phyloP scores from a whole-genome alignment of 2,329 filamentous ascomycete species.

The Venturia oleaginea region DNA sequence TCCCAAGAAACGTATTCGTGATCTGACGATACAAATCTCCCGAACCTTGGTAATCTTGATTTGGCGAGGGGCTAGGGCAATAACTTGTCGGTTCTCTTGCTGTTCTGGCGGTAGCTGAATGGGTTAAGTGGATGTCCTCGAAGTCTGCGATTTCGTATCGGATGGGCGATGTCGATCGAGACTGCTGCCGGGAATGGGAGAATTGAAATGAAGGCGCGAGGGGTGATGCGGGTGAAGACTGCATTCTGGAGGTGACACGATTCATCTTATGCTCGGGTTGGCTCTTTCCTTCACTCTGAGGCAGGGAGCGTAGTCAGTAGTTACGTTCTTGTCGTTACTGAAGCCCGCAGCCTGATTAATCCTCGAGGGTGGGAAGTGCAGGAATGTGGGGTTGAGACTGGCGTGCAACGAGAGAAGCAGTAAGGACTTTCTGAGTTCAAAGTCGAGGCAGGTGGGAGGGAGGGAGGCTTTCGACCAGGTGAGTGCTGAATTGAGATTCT shows the following conservation, averaged over 20 bases:
- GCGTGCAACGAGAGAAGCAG: neutral
- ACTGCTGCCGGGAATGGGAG: conserved; percentile 2
- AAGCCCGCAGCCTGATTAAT: neutral
- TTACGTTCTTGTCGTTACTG: neutral
- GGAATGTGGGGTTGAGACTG: neutral
- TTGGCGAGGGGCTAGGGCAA: neutral
- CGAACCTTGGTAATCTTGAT: neutral
- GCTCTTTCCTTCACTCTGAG: neutral
- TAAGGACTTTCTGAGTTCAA: no score
- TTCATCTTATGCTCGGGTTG: neutral
- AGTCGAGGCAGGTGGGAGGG: neutral
- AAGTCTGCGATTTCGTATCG: conserved; percentile 3
- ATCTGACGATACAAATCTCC: neutral
- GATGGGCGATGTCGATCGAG: neutral
- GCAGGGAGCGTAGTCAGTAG: neutral
- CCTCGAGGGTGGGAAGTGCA: neutral
- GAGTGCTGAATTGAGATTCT: neutral
- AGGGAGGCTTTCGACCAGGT: neutral
- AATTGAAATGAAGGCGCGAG: neutral
- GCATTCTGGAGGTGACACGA: neutral
- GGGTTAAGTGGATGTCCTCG: neutral
- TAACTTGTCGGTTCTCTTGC: neutral
- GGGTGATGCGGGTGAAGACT: neutral
- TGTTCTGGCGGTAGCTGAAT: neutral
- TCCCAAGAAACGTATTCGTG: conserved; percentile 4